Evolutionary conservation across 202 grass and related monocot genomes (phyloP), one percentile per base, ranked within the genome.

Genomic region (Digitaria exilis): DNA sequence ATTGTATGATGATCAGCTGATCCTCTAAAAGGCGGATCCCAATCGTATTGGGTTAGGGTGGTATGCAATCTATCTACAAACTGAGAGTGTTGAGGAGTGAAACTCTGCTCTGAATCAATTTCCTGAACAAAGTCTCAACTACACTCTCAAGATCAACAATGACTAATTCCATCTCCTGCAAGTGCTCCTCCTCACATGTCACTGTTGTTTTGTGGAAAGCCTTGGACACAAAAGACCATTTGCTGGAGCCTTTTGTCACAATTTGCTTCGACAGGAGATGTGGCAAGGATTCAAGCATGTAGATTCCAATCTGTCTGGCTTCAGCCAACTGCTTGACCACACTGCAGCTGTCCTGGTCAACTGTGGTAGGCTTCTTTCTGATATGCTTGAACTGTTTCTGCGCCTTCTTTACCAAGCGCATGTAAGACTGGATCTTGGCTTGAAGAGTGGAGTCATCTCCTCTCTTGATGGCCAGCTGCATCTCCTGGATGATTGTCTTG

Each of bases 51-150:
- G 48, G 42, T 79, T 18, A 24, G 10, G 26, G 31, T 29, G 28
- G 55, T 64, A 41, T 56, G 58, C 2, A 6, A 60, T 70, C 52
- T 72, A 60, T 87, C 71, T 88, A 90, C 37, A 50, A 84, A 59
- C 61, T 93, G 48, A 90, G 85, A 29, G 69, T 28, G 49, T 96
- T 96, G 25, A 93, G 86, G 60, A 96, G 77, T 50, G 86, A 89
- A 3, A 84, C 86, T 79, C 90, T 89, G 73, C 86, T 89, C 65
- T 83, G 90, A 51, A 94, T 88, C 48, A 89, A 54, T 80, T 71
- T 83, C 46, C 81, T 77, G 82, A 91, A 92, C 44, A 94, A 45
- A 73, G 7, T 45, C 41, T 87, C 79, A 7, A 92, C 46, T 82
- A 41, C 28, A 16, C 41, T 89, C 25, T 91, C 81, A 42, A 94